phyloP scores from a whole-genome alignment of 345 rosid species.

The Rhodomyrtus tomentosa region DNA sequence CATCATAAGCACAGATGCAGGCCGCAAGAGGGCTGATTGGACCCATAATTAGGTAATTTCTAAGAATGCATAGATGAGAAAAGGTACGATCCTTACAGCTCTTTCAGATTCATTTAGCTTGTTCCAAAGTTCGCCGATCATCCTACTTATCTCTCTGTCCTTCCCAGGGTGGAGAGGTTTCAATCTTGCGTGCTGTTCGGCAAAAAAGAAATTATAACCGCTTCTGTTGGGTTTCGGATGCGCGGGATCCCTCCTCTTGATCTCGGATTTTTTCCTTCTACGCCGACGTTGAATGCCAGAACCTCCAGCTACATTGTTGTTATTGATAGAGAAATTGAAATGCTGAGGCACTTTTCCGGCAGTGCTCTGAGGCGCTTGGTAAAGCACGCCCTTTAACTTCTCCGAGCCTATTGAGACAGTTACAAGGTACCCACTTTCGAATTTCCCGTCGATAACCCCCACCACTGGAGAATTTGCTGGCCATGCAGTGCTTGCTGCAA shows the following conservation, averaged over 20 bases:
- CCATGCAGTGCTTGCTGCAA: constrained; percentile 20
- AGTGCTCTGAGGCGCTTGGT: constrained; percentile 36
- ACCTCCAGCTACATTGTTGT: constrained; percentile 7
- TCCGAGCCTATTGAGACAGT: constrained; percentile 73
- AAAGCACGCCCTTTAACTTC: constrained; percentile 73
- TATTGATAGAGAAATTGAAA: constrained; percentile 10
- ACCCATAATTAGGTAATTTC: not conserved
- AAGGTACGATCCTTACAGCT: constrained; percentile 27
- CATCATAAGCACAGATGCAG: not conserved
- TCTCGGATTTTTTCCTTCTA: constrained; percentile 82
- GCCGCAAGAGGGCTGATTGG: not conserved
- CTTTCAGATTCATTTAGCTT: constrained; percentile 51
- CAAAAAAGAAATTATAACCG: constrained; percentile 92
- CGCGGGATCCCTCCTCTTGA: constrained; percentile 83
- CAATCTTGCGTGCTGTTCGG: constrained; percentile 87
- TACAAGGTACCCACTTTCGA: constrained; percentile 81
- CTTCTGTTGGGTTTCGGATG: constrained; percentile 94
- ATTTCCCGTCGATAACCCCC: constrained; percentile 88
- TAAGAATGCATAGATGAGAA: not conserved
- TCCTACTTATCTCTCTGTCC: constrained; percentile 83
- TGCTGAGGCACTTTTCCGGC: constrained; percentile 21
- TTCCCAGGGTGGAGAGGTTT: constrained; percentile 92
- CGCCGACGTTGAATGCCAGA: constrained; percentile 45
- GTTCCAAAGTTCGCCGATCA: constrained; percentile 96
- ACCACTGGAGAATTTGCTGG: constrained; percentile 40